Conservation (phyloP, 1,284 basidiomycete species). For the Austroboletus novae-zelandiae region DNA sequence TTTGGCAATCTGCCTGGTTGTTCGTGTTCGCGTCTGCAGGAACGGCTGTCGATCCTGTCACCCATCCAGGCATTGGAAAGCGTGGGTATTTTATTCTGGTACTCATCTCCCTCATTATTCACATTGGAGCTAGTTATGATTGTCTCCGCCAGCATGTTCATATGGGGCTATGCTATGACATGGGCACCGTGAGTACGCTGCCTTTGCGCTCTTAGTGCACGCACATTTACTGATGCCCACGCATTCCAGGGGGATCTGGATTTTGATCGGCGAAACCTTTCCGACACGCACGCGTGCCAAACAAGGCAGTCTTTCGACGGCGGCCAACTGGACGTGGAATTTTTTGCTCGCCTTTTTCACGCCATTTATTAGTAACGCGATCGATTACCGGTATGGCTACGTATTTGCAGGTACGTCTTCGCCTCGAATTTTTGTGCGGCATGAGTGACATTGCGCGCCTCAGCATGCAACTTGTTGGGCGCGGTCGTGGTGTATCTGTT, state of each 20-base stretch:
- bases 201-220: neutral
- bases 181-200: conserved; percentile 54
- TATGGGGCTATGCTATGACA: conserved; percentile 74
- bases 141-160: conserved; percentile 76
- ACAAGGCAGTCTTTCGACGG: conserved; percentile 71
- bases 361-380: conserved; percentile 58
- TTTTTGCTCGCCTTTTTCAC: conserved; percentile 79
- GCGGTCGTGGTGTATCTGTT: conserved; percentile 72
- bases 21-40: conserved; percentile 78
- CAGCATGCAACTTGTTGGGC: conserved; percentile 54
- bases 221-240: neutral
- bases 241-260: conserved; percentile 58
- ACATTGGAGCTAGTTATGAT: conserved; percentile 56
- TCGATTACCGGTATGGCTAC: conserved; percentile 69
- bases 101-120: neutral
- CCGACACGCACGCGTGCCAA: conserved; percentile 73
- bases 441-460: too few species aligned
- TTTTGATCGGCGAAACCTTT: conserved; percentile 76
- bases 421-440: neutral
- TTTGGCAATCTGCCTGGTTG: conserved; percentile 77
- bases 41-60: conserved; percentile 56
- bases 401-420: conserved; percentile 58
- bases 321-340: conserved; percentile 71
- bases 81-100: conserved; percentile 33
- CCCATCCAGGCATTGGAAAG: conserved; percentile 50